Base-by-base conservation (phyloP, 2,329 filamentous ascomycete genomes). In the Claviceps monticola region DNA sequence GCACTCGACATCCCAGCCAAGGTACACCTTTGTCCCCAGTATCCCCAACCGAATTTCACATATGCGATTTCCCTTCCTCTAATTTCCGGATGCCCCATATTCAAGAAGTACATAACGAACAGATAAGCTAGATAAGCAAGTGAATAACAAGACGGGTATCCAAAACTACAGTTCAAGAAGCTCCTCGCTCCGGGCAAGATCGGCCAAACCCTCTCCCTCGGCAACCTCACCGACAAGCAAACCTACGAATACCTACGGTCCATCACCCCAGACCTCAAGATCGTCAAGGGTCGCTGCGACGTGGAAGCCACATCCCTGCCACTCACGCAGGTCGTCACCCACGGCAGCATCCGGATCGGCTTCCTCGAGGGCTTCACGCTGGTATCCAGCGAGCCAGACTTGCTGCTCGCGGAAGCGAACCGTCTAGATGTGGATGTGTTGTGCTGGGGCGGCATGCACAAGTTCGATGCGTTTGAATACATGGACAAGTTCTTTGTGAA, bases 1-100 rank as follows among this genome's bases (percentile, higher is more conserved):
- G 89, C 88, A 61, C 82, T 93, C 57, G 89, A 95, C 68, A 90
- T 95, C 62, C 89, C 89, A 54, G 77, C 84, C 68, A 95, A 95
- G 82, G 88, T 89, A 75, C 37, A n/a, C 29, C 16, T 16, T 34
- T 26, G 16, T 17, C 59, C 57, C 50, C 51, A 44, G 37, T 48
- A 49, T 51, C 50, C 19, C 44, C 46, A 21, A 4, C 53, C 23
- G 29, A 11, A 29, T n/a, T 5, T 3, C 16, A 7, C 23, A n/a
- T 11, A 29, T 23, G 7, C 16, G 37, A 9, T n/a, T 7, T 9
- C 41, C 1, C 19, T 43, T 42, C 5, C 39, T 42, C 17, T 21
- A 9, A 19, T 42, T 6, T 38, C 26, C 19, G 4, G 14, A 6
- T 29, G 7, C 23, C 4, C 29, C 17, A 46, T 2, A 14, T 17